Evolutionary conservation across 805 yeast species (phyloP).

Genomic region (Kuraishia borneana): DNA sequence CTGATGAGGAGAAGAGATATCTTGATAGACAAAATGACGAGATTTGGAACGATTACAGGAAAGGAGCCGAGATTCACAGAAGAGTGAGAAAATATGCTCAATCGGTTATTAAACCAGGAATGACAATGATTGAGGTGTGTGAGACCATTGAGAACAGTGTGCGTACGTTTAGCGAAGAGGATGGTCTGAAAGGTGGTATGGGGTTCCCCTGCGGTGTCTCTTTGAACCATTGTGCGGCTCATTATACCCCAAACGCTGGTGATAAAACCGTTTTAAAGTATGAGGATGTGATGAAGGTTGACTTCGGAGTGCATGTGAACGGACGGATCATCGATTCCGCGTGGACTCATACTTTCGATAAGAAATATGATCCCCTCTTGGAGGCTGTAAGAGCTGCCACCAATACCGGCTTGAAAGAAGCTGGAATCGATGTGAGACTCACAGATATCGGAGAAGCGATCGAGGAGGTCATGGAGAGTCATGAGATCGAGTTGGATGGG

Average conservation of each 20-base stretch:
- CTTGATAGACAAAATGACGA: slow-evolving; percentile 52
- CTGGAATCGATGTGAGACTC: slow-evolving; percentile 92
- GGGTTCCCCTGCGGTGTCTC: slow-evolving; percentile 99
- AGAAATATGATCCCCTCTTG: slow-evolving; percentile 68
- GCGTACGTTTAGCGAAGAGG: slow-evolving; percentile 61
- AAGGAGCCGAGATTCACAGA: slow-evolving; percentile 94
- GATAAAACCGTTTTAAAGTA: slow-evolving; percentile 72
- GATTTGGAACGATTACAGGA: slow-evolving; percentile 81
- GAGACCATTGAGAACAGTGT: slow-evolving; percentile 80
- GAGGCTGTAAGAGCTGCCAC: slow-evolving; percentile 90
- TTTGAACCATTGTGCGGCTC: slow-evolving; percentile 91
- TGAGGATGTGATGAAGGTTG: slow-evolving; percentile 94
- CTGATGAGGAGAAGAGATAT: slow-evolving; percentile 79
- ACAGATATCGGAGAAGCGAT: slow-evolving; percentile 94
- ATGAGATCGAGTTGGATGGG: slow-evolving; percentile 87
- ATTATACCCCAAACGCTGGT: slow-evolving; percentile 93
- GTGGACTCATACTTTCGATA: slow-evolving; percentile 81
- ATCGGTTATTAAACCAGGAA: slow-evolving; percentile 73
- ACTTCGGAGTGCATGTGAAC: slow-evolving; percentile 92
- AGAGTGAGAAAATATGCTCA: slow-evolving; percentile 78
- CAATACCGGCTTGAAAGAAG: slow-evolving; percentile 81
- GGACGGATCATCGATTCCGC: slow-evolving; percentile 95
- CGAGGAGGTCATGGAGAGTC: slow-evolving; percentile 95
- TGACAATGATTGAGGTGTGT: slow-evolving; percentile 84
- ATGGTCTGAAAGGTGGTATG: slow-evolving; percentile 68